Evolutionary conservation across 2,329 filamentous ascomycete species (phyloP).

Genomic region (Xylaria sp.): DNA sequence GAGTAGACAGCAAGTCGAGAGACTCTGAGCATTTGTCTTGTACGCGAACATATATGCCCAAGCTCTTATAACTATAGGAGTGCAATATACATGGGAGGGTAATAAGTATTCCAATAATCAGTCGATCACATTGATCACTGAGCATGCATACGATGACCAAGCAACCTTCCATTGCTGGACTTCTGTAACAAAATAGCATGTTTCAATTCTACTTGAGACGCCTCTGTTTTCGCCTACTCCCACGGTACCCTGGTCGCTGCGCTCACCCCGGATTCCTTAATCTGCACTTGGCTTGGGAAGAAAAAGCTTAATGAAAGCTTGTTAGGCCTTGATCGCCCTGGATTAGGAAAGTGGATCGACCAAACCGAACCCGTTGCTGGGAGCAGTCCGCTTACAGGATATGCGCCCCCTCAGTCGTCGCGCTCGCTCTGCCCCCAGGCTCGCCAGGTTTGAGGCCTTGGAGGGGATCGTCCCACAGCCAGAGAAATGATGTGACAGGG

Average conservation of each 20-base stretch:
- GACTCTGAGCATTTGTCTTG: not conserved
- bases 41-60: not conserved
- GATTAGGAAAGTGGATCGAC: constrained; percentile 23
- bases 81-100: not conserved
- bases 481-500: constrained; percentile 27
- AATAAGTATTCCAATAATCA: not conserved
- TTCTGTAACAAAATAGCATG: constrained; percentile 30
- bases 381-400: not conserved
- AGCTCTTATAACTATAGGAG: not conserved
- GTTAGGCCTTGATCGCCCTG: not conserved
- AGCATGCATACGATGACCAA: constrained; percentile 21
- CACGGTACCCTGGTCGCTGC: constrained; percentile 5
- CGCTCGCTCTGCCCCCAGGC: constrained; percentile 10
- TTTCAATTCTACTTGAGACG: constrained; percentile 34
- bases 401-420: constrained; percentile 10
- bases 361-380: not conserved
- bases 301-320: constrained; percentile 30
- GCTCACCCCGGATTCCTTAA: constrained; percentile 22
- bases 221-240: constrained; percentile 25
- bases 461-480: constrained; percentile 14
- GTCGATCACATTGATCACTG: not conserved
- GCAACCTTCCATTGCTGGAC: constrained; percentile 11
- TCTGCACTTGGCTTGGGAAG: constrained; percentile 19
- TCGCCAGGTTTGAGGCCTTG: constrained; percentile 30
- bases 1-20: not conserved